phyloP scores from a whole-genome alignment of 106 monocot species.

The Narthecium ossifragum region DNA sequence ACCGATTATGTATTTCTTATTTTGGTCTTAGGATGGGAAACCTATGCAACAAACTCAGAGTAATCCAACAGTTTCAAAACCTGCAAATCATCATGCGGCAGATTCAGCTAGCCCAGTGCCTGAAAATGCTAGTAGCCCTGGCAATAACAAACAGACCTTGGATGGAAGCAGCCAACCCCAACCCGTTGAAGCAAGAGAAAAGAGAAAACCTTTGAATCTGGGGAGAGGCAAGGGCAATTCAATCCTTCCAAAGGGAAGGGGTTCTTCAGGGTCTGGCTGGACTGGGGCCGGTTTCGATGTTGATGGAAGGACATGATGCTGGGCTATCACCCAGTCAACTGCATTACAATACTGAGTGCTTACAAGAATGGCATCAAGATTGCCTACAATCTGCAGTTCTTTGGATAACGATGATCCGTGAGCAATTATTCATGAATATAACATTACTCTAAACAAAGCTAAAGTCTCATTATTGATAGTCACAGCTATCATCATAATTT shows the following conservation, averaged over 20 bases:
- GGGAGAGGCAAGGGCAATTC: slow-evolving; percentile 53
- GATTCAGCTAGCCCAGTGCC: slow-evolving; percentile 9
- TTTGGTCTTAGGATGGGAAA: slow-evolving; percentile 28
- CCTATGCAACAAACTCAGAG: slow-evolving; percentile 17
- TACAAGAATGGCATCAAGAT: background rate
- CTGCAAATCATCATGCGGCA: slow-evolving; percentile 12
- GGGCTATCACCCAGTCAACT: background rate
- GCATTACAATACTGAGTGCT: background rate
- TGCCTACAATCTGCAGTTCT: too few species aligned
- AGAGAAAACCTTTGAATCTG: slow-evolving; percentile 39
- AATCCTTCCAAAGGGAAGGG: slow-evolving; percentile 70
- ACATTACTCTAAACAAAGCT: too few species aligned
- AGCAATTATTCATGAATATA: too few species aligned
- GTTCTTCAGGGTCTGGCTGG: slow-evolving; percentile 70
- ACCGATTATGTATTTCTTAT: background rate
- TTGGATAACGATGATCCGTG: background rate
- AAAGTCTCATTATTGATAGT: too few species aligned
- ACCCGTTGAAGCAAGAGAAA: slow-evolving; percentile 39
- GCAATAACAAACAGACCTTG: slow-evolving; percentile 7
- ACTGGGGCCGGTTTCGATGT: slow-evolving; percentile 98
- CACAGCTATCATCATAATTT: too few species aligned
- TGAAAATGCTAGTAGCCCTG: slow-evolving; percentile 5
- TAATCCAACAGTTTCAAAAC: slow-evolving; percentile 7
- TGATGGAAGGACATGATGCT: slow-evolving; percentile 37
- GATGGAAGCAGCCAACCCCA: slow-evolving; percentile 16